Evolutionary conservation across 1,284 basidiomycete genomes (phyloP), one percentile per base, ranked within the genome.

Genomic region (Apiotrichum siamense): DNA sequence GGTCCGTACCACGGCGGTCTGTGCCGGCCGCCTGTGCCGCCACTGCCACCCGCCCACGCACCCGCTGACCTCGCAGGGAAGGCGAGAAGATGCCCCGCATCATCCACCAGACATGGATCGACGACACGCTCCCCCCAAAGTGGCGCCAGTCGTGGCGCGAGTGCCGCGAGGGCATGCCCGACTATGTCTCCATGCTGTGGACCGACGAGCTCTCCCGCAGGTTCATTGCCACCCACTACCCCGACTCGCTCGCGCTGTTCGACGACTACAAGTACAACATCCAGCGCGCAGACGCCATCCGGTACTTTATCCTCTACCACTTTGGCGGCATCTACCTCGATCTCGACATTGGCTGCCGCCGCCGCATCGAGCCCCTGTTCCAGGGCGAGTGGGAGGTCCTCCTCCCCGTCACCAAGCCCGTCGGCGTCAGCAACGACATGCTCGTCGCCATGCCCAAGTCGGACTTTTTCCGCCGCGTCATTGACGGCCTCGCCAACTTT

Each of bases 31-130:
- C 13, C 25, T 23, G 18, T 9, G 33, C 17, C n/a, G 15, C 40
- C n/a, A 27, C 29, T 5, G 7, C 21, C 24, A 24, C 7, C 5
- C 36, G 12, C 13, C 11, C 17, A 15, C 26, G 6, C 15, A 7
- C 17, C 17, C 17, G 9, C 38, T 39, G 11, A 17, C n/a, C 25
- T 24, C 44, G 26, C 41, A 56, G 51, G 32, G 32, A 47, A 11
- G 75, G 81, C 40, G 84, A 91, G 65, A 82, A 80, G 61, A 86
- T 97, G 37, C 94, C 94, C 2, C 82, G 90, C 45, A 89, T 98
- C 62, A 83, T 98, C 48, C 94, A 98, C 75, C 94, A 97, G 80
- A 98, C 96, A 20, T 98, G 94, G 94, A 97, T 96, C 78, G 85
- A 86, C 18, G 85, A 94, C 57, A 81, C 80, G 0, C 78, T 98